phyloP scores from a whole-genome alignment of 2,329 filamentous ascomycete genomes.

The Sporothrix dimorphospora region DNA sequence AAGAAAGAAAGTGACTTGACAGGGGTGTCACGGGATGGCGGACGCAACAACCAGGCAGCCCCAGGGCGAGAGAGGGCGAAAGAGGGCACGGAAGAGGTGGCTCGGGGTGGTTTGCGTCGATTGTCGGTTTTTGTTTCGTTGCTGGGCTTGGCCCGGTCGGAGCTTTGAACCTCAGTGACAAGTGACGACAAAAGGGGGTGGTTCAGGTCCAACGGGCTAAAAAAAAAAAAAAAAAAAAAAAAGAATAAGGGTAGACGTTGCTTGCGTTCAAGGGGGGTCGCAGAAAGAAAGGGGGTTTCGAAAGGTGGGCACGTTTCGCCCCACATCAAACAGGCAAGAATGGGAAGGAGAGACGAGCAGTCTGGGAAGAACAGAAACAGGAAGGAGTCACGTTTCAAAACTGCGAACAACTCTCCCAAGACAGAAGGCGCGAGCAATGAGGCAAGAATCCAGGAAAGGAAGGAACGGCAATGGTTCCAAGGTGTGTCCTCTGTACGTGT shows the following conservation, averaged over 20 bases:
- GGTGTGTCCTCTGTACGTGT: not conserved
- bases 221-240: too few species aligned
- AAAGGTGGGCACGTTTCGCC: slow-evolving; percentile 29
- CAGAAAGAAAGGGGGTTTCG: slow-evolving; percentile 29
- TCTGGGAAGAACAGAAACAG: not conserved
- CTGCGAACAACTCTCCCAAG: not conserved
- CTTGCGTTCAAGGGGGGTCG: slow-evolving; percentile 20
- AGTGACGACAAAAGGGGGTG: not conserved
- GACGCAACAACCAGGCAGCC: slow-evolving; percentile 12
- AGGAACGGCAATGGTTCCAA: not conserved
- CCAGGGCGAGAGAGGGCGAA: not conserved
- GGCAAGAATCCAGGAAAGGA: not conserved
- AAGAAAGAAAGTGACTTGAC: not conserved
- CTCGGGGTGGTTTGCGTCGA: slow-evolving; percentile 1
- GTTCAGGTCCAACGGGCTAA: not conserved
- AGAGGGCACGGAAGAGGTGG: not conserved
- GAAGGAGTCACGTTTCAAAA: slow-evolving; percentile 5
- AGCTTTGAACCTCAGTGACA: not conserved
- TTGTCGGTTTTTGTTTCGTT: slow-evolving; percentile 13
- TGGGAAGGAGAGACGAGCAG: not conserved
- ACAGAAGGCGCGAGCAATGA: slow-evolving; percentile 9
- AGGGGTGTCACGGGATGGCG: not conserved
- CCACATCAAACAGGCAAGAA: slow-evolving; percentile 26
- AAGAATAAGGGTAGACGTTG: slow-evolving; percentile 2
- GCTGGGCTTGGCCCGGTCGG: slow-evolving; percentile 16